Conservation (phyloP, 345 rosid genomes). For the Syzygium jambos region DNA sequence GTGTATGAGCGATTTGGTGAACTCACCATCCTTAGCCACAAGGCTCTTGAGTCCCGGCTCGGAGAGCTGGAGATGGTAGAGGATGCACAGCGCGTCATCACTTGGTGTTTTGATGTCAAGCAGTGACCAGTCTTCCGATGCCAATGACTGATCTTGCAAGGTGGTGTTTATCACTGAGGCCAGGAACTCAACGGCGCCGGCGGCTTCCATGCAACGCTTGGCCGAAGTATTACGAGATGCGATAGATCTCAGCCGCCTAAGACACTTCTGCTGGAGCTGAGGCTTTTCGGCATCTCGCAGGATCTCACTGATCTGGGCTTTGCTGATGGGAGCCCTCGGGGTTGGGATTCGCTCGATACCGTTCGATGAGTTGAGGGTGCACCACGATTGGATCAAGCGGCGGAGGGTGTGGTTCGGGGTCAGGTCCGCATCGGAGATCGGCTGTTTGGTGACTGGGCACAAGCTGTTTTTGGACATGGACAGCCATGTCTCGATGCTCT, state of each 20-base stretch:
- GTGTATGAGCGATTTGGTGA: constrained; percentile 28
- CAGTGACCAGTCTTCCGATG: not conserved
- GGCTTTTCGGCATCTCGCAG: constrained; percentile 43
- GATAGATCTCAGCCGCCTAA: constrained; percentile 44
- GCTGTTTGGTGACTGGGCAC: constrained; percentile 53
- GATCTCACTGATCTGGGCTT: constrained; percentile 47
- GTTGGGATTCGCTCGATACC: constrained; percentile 86
- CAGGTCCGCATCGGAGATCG: constrained; percentile 24
- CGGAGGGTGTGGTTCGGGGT: constrained; percentile 88
- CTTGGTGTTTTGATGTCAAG: constrained; percentile 11
- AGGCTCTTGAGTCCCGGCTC: constrained; percentile 54
- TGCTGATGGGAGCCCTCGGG: constrained; percentile 62
- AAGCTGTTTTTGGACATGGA: not conserved
- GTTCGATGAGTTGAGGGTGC: constrained; percentile 69
- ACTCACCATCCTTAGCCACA: constrained; percentile 28
- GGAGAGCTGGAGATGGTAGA: constrained; percentile 55
- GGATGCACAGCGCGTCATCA: constrained; percentile 64
- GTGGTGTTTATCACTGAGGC: constrained; percentile 27
- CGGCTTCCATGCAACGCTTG: constrained; percentile 60
- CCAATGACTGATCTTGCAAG: not conserved
- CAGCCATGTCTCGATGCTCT: constrained; percentile 16
- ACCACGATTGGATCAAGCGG: constrained; percentile 88
- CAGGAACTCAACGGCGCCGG: constrained; percentile 63
- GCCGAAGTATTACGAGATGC: constrained; percentile 41
- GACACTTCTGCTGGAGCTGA: constrained; percentile 36